These are phyloP conservation scores for Trametes maxima DNA, from an alignment of 768 basidiomycete genomes.

Conservation along the genomic window DNA sequence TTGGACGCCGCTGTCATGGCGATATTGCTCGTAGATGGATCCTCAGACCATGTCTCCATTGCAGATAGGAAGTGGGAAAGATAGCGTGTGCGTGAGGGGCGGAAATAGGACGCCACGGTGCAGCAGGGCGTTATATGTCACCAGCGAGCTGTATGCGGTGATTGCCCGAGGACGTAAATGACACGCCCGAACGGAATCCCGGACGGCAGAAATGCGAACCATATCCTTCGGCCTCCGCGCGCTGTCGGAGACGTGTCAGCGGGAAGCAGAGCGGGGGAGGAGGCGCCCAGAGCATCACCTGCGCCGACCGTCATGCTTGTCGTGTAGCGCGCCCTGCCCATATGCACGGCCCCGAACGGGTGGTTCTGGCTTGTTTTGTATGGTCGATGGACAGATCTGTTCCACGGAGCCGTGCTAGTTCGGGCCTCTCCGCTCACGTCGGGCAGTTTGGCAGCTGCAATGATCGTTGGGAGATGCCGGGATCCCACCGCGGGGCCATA, in stretches of 20 bases:
- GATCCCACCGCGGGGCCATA: not conserved
- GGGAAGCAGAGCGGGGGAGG: not conserved
- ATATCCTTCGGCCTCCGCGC: not conserved
- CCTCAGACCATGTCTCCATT: not conserved
- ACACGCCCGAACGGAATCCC: not conserved
- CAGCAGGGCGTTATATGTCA: not conserved
- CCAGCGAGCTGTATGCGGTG: not conserved
- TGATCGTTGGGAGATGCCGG: not conserved
- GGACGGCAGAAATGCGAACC: not conserved
- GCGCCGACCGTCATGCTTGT: not conserved
- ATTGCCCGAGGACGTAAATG: not conserved
- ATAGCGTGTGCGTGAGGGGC: not conserved
- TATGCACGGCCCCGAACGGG: not conserved
- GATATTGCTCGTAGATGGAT: not conserved
- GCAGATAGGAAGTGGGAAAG: not conserved
- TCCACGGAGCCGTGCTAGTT: not conserved
- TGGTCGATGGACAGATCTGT: not conserved
- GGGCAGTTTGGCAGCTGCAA: slow-evolving; percentile 15
- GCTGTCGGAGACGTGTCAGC: slow-evolving; percentile 19
- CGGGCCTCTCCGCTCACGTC: slow-evolving; percentile 10
- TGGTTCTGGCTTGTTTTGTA: not conserved
- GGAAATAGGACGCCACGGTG: not conserved
- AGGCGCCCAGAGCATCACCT: not conserved
- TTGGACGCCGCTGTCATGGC: not conserved
- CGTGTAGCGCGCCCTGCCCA: not conserved